phyloP scores from a whole-genome alignment of 73 alveolate species.

The Stentor roeselii region DNA sequence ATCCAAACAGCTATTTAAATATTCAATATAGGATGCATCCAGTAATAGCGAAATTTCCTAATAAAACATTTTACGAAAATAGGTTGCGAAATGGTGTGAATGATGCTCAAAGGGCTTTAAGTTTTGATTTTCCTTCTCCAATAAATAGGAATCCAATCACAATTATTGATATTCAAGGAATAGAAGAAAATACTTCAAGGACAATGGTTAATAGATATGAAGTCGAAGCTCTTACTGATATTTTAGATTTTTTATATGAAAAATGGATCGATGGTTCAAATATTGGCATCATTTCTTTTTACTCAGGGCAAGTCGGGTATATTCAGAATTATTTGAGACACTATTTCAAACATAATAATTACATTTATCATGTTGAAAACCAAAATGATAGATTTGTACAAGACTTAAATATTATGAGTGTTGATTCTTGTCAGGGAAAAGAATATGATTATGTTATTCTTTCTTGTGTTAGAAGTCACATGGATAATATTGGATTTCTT shows the following conservation, averaged over 20 bases:
- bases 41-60: constrained; percentile 86
- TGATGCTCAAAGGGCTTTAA: constrained; percentile 83
- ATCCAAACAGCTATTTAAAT: constrained; percentile 35
- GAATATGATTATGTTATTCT: constrained; percentile 98
- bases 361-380: constrained; percentile 63
- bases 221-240: constrained; percentile 88
- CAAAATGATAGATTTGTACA: constrained; percentile 38
- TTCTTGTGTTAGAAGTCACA: constrained; percentile 97
- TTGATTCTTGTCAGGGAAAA: constrained; percentile 99
- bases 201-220: constrained; percentile 95
- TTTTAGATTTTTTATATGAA: constrained; percentile 82
- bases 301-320: constrained; percentile 97
- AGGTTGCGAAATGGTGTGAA: constrained; percentile 89
- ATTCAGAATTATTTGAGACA: constrained; percentile 75
- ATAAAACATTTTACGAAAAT: constrained; percentile 92
- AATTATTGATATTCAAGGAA: too few species aligned
- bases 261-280: constrained; percentile 88
- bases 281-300: constrained; percentile 99
- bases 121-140: constrained; percentile 95
- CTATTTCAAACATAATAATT: too few species aligned
- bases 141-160: too few species aligned
- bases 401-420: constrained; percentile 96
- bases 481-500: constrained; percentile 89
- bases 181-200: too few species aligned
- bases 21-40: constrained; percentile 99